Base-by-base conservation (phyloP, 2,329 filamentous ascomycete genomes). In the Alternaria gaisen region DNA sequence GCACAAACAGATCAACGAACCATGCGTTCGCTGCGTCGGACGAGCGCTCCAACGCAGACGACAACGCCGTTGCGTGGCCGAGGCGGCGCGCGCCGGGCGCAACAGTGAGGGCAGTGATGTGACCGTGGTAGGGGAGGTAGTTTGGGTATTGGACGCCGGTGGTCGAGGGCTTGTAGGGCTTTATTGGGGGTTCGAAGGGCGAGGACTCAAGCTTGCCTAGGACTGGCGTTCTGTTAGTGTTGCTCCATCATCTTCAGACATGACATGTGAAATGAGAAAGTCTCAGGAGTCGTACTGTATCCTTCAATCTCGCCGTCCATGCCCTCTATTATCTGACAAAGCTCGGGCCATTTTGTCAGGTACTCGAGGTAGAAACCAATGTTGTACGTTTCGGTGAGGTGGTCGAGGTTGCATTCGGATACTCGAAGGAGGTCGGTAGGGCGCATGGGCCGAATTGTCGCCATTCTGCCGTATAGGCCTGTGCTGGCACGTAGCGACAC, bases 61-160 rank as follows among this genome's bases (percentile, higher is more conserved):
- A 93, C 38, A 99, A 85, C 46, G 91, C 90, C 61, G 91, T 92
- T 52, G 94, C 95, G 71, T 97, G 91, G 16, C 95, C 94, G 16
- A 95, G 86, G 43, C 95, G 88, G 28, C 95, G 90, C 51, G 93
- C 93, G 58, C 90, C 88, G 0, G 95, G 95, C 0, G 94, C 90
- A 20, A 99, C 92, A 0, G 95, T 98, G 53, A 99, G 85, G 36
- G 94, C 95, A 5, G 95, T 99, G 76, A 99, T 97, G 80, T 99
- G 95, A 20, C 93, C 94, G 82, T 99, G 95, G 92, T 93, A 98
- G n/a, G 94, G 94, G n/a, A 97, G 90, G 81, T 96, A 97, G 81
- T 97, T 83, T 4, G 81, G 78, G 64, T 80, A 78, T 12, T 80
- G 76, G 67, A 79, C 50, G 22, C 61, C 55, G 18, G 66, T 81